Percentiles rank a stretch among this genome's conserved stretches.
These are phyloP conservation scores for Neocatenulostroma microsporum DNA, from an alignment of 2,329 filamentous ascomycete species.

Conservation along the genomic window DNA sequence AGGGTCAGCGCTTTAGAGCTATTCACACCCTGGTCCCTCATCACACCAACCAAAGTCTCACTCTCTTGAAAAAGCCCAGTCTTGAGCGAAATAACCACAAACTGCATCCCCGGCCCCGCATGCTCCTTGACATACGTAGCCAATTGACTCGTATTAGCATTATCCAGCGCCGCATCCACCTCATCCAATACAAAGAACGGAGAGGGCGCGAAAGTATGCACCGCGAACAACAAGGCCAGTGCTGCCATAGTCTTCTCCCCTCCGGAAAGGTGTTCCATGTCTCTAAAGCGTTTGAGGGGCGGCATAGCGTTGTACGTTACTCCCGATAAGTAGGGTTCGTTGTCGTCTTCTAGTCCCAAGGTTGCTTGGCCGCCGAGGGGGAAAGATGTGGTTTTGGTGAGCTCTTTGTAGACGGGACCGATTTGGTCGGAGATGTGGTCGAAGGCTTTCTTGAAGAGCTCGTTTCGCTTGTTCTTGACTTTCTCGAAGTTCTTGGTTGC, in stretches of 20 bases:
- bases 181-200: conserved; percentile 98
- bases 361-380: conserved; percentile 84
- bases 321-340: conserved; percentile 88
- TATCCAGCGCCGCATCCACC: conserved; percentile 95
- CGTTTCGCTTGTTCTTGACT: conserved; percentile 72
- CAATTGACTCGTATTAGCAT: conserved; percentile 92
- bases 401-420: conserved; percentile 84
- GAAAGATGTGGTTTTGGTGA: conserved; percentile 84
- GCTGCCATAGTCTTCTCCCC: conserved; percentile 99
- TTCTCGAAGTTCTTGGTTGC: conserved; percentile 78
- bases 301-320: conserved; percentile 99
- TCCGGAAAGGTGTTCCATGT: conserved; percentile 97
- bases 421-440: conserved; percentile 93
- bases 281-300: conserved; percentile 92
- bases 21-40: conserved; percentile 89
- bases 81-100: conserved; percentile 96
- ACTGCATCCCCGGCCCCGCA: conserved; percentile 94
- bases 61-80: conserved; percentile 92
- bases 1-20: conserved; percentile 84
- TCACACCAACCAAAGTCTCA: conserved; percentile 90
- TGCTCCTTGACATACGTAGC: conserved; percentile 94
- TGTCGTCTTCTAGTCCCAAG: conserved; percentile 91
- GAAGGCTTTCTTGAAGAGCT: conserved; percentile 93
- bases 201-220: conserved; percentile 89
- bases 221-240: conserved; percentile 88